Percentiles rank a stretch among this genome's conserved stretches.
phyloP scores from a whole-genome alignment of 495 filamentous ascomycete species.

The Penicillium robsamsonii region DNA sequence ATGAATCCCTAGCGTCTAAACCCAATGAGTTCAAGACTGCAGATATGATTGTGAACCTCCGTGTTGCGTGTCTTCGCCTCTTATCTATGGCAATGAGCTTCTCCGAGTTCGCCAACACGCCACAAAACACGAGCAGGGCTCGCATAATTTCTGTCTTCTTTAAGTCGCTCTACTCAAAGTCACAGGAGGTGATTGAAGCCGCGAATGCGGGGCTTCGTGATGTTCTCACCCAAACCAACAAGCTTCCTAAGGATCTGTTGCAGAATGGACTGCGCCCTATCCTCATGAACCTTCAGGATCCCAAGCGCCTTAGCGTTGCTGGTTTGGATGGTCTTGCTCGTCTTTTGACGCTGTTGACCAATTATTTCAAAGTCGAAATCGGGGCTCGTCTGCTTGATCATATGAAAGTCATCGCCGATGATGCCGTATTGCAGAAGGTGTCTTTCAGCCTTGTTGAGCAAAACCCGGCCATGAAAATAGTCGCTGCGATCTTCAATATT shows the following conservation, averaged over 20 bases:
- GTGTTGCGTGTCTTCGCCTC: conserved; percentile 90
- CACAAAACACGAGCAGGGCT: conserved; percentile 69
- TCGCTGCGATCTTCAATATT: conserved; percentile 90
- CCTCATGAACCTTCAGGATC: conserved; percentile 91
- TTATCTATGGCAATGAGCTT: conserved; percentile 90
- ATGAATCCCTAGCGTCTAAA: conserved; percentile 82
- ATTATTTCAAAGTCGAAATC: conserved; percentile 99
- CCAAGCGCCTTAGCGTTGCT: conserved; percentile 82
- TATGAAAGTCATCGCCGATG: conserved; percentile 85
- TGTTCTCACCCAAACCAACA: conserved; percentile 82
- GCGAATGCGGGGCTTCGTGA: conserved; percentile 84
- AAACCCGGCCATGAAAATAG: conserved; percentile 84
- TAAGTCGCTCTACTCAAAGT: conserved; percentile 91
- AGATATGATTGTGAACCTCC: conserved; percentile 84
- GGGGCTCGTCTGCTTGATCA: conserved; percentile 87
- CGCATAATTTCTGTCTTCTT: conserved; percentile 96
- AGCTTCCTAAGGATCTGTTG: conserved; percentile 90
- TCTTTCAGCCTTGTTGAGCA: conserved; percentile 94
- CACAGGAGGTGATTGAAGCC: conserved; percentile 86
- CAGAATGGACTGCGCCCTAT: conserved; percentile 94
- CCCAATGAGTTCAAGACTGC: conserved; percentile 86
- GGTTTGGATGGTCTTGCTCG: conserved; percentile 89
- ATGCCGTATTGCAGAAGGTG: conserved; percentile 74
- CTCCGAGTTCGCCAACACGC: conserved; percentile 73
- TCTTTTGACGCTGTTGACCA: conserved; percentile 84